Conservation (phyloP, 1,139 yeast genomes). For the Yamadazyma sp. region DNA sequence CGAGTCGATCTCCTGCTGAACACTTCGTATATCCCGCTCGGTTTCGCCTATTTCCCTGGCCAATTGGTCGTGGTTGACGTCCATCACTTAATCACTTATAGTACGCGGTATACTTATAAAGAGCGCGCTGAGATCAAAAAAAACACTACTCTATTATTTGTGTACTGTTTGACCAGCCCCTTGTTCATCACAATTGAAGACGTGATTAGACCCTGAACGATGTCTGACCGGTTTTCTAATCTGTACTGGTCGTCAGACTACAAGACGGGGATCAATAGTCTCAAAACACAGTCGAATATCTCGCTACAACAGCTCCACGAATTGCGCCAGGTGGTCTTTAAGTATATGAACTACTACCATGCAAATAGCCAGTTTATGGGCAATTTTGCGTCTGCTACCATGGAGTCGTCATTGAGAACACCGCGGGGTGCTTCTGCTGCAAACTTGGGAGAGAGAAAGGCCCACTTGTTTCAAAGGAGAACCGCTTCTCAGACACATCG, state of each 20-base stretch:
- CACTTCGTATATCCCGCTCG: constrained; percentile 16
- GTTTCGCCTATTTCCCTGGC: background rate
- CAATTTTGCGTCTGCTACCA: constrained; percentile 6
- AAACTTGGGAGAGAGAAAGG: background rate
- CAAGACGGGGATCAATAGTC: constrained; percentile 33
- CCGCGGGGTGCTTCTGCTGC: background rate
- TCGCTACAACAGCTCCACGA: constrained; percentile 46
- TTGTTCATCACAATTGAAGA: background rate
- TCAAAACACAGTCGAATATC: constrained; percentile 30
- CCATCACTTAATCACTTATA: background rate
- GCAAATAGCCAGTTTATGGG: constrained; percentile 37
- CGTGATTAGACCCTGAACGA: background rate
- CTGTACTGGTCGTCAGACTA: constrained; percentile 48
- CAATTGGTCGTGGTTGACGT: constrained; percentile 1
- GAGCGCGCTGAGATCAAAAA: background rate
- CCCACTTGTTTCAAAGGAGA: constrained; percentile 9
- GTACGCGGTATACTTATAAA: background rate
- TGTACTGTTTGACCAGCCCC: no score
- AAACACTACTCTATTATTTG: no score
- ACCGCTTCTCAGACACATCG: constrained; percentile 14
- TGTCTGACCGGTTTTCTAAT: constrained; percentile 18
- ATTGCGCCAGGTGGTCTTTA: constrained; percentile 38
- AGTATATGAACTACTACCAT: constrained; percentile 38
- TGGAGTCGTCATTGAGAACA: background rate
- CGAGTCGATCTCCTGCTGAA: constrained; percentile 16